Percentiles rank a stretch among this genome's conserved stretches.
These are phyloP conservation scores for Nematocida sp. DNA, from an alignment of 371 early-diverging fungal species.

Conservation along the genomic window DNA sequence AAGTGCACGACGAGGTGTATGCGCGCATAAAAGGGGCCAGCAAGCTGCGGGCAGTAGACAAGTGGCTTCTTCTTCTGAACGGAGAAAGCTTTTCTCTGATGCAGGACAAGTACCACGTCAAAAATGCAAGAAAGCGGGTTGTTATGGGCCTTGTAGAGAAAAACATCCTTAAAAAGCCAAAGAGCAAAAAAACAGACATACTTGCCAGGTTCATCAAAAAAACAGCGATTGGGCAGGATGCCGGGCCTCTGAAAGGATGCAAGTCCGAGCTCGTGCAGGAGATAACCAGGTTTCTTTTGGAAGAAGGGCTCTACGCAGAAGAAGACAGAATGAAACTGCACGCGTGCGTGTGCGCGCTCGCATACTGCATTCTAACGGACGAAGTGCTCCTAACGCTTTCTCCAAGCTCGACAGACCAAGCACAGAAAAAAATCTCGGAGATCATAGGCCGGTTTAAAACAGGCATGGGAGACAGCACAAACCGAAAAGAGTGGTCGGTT, in stretches of 20 bases:
- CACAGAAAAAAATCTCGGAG: constrained; percentile 31
- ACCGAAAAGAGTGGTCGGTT: constrained; percentile 22
- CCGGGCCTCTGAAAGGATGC: background rate
- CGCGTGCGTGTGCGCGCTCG: constrained; percentile 21
- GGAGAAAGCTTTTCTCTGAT: constrained; percentile 30
- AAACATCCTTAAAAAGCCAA: constrained; percentile 33
- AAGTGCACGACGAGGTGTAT: constrained; percentile 28
- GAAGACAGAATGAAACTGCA: constrained; percentile 9
- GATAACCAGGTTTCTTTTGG: constrained; percentile 12
- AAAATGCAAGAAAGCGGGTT: constrained; percentile 16
- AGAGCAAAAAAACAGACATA: constrained; percentile 13
- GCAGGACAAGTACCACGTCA: constrained; percentile 48
- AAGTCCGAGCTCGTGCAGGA: constrained; percentile 4
- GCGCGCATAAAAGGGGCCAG: constrained; percentile 7
- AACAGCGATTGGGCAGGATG: background rate
- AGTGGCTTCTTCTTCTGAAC: constrained; percentile 38
- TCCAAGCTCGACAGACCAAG: background rate
- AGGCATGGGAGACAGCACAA: background rate
- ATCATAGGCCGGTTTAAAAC: constrained; percentile 17
- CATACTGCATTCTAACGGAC: constrained; percentile 35
- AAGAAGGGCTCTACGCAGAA: constrained; percentile 2
- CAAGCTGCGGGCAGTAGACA: background rate
- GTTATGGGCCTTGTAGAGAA: constrained; percentile 11
- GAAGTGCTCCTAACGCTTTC: constrained; percentile 28
- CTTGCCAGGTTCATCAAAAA: background rate